These are phyloP conservation scores for Penicillium cosmopolitanum DNA, from an alignment of 495 filamentous ascomycete genomes.

Conservation along the genomic window DNA sequence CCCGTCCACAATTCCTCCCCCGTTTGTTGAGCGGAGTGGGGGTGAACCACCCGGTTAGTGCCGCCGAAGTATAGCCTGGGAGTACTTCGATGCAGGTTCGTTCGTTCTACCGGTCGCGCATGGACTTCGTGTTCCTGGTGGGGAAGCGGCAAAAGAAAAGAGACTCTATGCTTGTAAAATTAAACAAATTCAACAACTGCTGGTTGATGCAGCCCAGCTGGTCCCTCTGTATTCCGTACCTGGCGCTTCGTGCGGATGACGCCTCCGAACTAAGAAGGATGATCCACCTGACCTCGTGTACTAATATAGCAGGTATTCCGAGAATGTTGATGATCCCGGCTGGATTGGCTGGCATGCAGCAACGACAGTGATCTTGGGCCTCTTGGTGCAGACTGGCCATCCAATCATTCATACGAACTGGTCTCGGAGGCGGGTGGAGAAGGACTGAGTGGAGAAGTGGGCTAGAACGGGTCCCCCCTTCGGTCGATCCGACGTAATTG, in stretches of 20 bases:
- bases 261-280: constrained; percentile 6
- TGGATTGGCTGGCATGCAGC: constrained; percentile 17
- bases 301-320: constrained; percentile 22
- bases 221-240: constrained; percentile 5
- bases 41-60: constrained; percentile 22
- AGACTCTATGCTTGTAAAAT: neutral
- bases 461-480: constrained; percentile 10
- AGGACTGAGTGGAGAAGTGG: constrained; percentile 1
- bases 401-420: constrained; percentile 3
- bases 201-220: neutral
- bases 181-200: neutral
- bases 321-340: constrained; percentile 11
- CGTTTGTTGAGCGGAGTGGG: constrained; percentile 11
- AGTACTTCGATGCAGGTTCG: constrained; percentile 2
- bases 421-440: constrained; percentile 4
- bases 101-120: constrained; percentile 7
- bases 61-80: constrained; percentile 19
- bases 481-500: constrained; percentile 7
- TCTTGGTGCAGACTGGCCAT: neutral
- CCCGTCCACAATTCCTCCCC: constrained; percentile 11
- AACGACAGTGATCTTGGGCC: constrained; percentile 19
- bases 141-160: neutral
- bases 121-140: constrained; percentile 1
- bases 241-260: constrained; percentile 18
- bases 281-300: constrained; percentile 26